Conservation (phyloP, 805 yeast species). For the Yamadazyma ubonensis region DNA sequence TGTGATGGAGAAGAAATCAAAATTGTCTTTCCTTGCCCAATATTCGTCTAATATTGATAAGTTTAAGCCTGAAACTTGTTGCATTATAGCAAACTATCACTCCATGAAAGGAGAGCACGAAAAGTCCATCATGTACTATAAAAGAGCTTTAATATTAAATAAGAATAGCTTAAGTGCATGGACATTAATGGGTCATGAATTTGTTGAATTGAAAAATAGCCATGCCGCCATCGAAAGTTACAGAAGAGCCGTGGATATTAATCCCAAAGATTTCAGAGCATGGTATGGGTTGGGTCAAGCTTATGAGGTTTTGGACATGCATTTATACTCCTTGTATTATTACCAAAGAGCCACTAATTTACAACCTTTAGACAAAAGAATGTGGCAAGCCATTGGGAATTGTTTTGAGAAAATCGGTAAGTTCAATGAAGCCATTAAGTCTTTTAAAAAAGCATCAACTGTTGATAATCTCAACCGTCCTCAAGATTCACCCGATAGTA, state of each 20-base stretch:
- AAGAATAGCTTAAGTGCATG: constrained; percentile 85
- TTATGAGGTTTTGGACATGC: constrained; percentile 95
- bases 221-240: constrained; percentile 98
- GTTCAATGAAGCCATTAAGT: constrained; percentile 68
- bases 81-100: constrained; percentile 90
- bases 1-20: constrained; percentile 86
- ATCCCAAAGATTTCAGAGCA: constrained; percentile 86
- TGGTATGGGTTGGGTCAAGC: constrained; percentile 99
- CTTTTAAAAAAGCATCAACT: constrained; percentile 73
- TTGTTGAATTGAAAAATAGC: constrained; percentile 90
- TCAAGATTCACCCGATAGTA: constrained; percentile 12
- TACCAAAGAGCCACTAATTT: constrained; percentile 87
- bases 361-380: constrained; percentile 84
- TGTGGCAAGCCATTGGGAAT: constrained; percentile 95
- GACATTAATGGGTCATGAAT: constrained; percentile 99
- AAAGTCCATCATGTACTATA: constrained; percentile 88
- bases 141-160: constrained; percentile 81
- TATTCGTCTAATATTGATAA: constrained; percentile 77
- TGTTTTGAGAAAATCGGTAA: constrained; percentile 82
- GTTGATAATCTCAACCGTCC: constrained; percentile 37
- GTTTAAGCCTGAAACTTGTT: constrained; percentile 91
- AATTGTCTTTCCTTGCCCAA: constrained; percentile 84
- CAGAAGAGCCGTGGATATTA: constrained; percentile 87
- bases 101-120: constrained; percentile 92
- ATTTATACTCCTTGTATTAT: constrained; percentile 84